phyloP scores from a whole-genome alignment of 192 early-diverging fungal species.

The Backusella luteola region DNA sequence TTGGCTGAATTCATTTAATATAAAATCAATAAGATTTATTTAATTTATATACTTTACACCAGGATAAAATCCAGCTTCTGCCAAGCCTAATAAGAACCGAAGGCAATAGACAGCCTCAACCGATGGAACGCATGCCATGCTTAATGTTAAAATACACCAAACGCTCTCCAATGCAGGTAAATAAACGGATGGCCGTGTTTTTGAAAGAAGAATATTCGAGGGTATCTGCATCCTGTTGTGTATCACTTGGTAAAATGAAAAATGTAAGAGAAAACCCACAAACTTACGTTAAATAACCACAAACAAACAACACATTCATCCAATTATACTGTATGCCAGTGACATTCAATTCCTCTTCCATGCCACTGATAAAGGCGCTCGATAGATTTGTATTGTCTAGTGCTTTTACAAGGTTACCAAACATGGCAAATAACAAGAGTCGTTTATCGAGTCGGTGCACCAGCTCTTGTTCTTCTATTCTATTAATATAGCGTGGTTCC shows the following conservation, averaged over 20 bases:
- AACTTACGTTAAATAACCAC: conserved; percentile 34
- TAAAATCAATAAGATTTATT: not conserved
- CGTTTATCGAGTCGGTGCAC: conserved; percentile 33
- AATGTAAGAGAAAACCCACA: not conserved
- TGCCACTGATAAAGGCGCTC: conserved; percentile 40
- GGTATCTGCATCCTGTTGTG: conserved; percentile 36
- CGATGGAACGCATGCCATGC: conserved; percentile 32
- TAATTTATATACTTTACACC: conserved; percentile 24
- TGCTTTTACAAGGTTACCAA: conserved; percentile 39
- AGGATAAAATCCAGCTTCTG: conserved; percentile 43
- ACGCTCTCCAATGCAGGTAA: conserved; percentile 30
- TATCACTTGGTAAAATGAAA: not conserved
- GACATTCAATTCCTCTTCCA: conserved; percentile 40
- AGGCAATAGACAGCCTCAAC: conserved; percentile 33
- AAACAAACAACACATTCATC: conserved; percentile 35
- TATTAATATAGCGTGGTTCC: not conserved
- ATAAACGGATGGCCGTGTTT: conserved; percentile 30
- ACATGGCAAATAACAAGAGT: conserved; percentile 39
- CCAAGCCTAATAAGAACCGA: conserved; percentile 29
- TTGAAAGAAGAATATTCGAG: conserved; percentile 36
- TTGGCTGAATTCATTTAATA: not conserved
- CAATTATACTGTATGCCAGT: conserved; percentile 39
- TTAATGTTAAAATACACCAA: conserved; percentile 36
- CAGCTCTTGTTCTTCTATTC: conserved; percentile 21
- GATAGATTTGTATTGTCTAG: conserved; percentile 35